phyloP scores from a whole-genome alignment of 495 filamentous ascomycete genomes.

The Tuber melanosporum region DNA sequence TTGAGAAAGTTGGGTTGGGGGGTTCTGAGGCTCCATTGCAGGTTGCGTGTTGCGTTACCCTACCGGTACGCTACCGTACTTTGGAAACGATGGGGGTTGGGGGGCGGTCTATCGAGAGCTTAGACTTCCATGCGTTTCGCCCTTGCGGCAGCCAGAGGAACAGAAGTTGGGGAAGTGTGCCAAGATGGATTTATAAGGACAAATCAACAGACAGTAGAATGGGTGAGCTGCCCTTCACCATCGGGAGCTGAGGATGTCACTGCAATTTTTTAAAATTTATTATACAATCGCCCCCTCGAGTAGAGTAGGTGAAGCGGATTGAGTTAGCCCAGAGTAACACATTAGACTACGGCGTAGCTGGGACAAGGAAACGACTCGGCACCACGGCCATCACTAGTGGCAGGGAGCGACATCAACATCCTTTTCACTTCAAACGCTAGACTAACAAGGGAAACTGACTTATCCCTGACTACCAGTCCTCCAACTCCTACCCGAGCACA shows the following conservation, averaged over 20 bases:
- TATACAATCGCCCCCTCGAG: not conserved
- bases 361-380: not conserved
- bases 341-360: not conserved
- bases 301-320: not conserved
- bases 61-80: too few species aligned
- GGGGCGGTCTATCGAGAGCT: not conserved
- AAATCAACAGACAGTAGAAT: not conserved
- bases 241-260: not conserved
- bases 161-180: not conserved
- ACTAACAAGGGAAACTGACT: not conserved
- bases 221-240: not conserved
- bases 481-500: not conserved
- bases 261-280: not conserved
- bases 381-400: not conserved
- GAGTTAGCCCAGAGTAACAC: not conserved
- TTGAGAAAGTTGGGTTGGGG: not conserved
- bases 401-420: not conserved
- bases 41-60: not conserved
- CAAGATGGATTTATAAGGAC: not conserved
- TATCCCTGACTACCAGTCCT: not conserved
- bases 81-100: not conserved
- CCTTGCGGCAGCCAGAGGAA: not conserved
- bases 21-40: not conserved
- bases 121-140: not conserved
- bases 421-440: not conserved